Evolutionary conservation across 148 eudicot genomes (phyloP), one percentile per base, ranked within the genome.

Genomic region (Dysphania ambrosioides): DNA sequence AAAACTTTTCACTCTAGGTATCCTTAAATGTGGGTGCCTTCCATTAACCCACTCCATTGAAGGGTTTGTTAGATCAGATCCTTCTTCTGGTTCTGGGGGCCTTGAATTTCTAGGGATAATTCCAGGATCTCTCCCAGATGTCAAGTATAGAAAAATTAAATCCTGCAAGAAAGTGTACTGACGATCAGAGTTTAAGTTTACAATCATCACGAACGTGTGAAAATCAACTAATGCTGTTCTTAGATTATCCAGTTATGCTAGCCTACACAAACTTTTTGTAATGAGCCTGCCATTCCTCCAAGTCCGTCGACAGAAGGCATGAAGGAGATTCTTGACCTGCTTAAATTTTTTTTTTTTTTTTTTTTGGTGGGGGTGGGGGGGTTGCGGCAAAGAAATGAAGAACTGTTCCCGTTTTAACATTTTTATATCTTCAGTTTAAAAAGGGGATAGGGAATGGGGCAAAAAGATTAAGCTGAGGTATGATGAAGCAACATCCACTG

Each of bases 41-140:
- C 89, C 89, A 71, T 82, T 87, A 66, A 90, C 86, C 97, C 97
- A 92, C 85, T 90, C 98, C 93, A 92, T 92, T n/a, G 97, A 92
- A 66, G 92, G 90, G 62, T 88, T 87, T 67, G 75, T 71, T 26
- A 80, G 5, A 72, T 88, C 87, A 77, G 65, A 77, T 32, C 83
- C 73, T 49, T 90, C 97, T 49, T 90, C 96, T 30, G 79, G 81
- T 70, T 88, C 92, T 8, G 98, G 98, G 73, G 96, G 92, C 66
- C 58, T 79, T 66, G 85, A 71, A 61, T 84, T 90, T 79, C 98
- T 84, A 34, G 96, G 97, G 40, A 95, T 85, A 64, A 95, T 87
- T 58, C 97, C 98, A 0, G 98, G 98, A 83, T 95, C 97, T 88
- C 96, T 88, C 63, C 89, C 88, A 44, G 98, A 87, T 64, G 98